Percentiles rank a stretch among this genome's conserved stretches.
Conservation (phyloP, 169 alveolate species). For the Eimeria praecox region DNA sequence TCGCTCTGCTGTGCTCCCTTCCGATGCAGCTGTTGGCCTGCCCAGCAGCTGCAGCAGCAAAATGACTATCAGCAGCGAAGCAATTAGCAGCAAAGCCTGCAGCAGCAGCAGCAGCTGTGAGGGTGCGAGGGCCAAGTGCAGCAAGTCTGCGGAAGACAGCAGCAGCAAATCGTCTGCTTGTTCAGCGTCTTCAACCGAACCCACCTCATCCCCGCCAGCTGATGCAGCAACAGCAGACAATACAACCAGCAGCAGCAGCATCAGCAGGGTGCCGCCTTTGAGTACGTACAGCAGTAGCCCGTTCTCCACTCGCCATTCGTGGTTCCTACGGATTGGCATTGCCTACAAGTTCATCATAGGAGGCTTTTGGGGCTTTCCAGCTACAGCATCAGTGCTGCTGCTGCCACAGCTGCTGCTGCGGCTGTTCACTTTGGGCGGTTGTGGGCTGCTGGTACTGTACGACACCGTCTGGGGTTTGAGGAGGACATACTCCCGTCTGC, state of each 20-base stretch:
- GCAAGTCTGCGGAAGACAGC: background rate
- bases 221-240: constrained; percentile 20
- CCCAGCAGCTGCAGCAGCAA: constrained; percentile 19
- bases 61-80: background rate
- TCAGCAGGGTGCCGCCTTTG: constrained; percentile 14
- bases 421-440: constrained; percentile 69
- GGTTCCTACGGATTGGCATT: background rate
- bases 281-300: constrained; percentile 32
- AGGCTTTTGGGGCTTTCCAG: constrained; percentile 18
- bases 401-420: constrained; percentile 77
- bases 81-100: background rate
- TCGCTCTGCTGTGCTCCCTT: background rate
- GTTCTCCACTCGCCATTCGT: background rate
- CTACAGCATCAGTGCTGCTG: constrained; percentile 24
- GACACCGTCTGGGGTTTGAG: constrained; percentile 23
- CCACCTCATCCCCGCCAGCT: background rate
- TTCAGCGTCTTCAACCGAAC: background rate
- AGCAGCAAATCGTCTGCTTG: background rate
- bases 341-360: background rate
- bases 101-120: background rate
- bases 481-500: constrained; percentile 35
- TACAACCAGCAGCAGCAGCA: background rate
- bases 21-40: background rate
- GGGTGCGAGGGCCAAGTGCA: background rate
- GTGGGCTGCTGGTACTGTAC: constrained; percentile 63